Evolutionary conservation across 768 basidiomycete genomes (phyloP).

Genomic region (Plicaturopsis crispa): DNA sequence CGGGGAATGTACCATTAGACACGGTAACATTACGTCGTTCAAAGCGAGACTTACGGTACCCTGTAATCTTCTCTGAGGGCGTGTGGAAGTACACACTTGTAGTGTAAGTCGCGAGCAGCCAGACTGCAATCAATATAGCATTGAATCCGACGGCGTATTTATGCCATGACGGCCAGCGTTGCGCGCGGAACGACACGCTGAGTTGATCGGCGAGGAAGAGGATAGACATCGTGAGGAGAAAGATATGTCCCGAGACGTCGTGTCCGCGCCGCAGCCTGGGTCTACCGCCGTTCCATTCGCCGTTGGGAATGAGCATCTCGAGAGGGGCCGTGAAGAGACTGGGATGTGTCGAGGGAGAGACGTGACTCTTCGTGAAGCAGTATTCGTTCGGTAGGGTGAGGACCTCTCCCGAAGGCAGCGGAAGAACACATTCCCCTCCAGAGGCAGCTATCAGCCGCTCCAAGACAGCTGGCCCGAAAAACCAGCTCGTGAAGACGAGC

Average conservation of each 20-base stretch:
- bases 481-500: constrained; percentile 77
- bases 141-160: constrained; percentile 39
- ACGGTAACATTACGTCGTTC: neutral
- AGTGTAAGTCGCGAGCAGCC: constrained; percentile 69
- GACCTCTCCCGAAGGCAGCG: constrained; percentile 46
- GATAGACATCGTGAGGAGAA: constrained; percentile 74
- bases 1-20: constrained; percentile 5
- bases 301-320: constrained; percentile 26
- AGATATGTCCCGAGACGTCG: constrained; percentile 91
- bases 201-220: constrained; percentile 79
- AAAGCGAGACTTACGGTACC: constrained; percentile 54
- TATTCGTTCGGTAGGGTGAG: constrained; percentile 48
- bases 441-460: constrained; percentile 57
- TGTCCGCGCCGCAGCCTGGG: constrained; percentile 77
- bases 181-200: constrained; percentile 37
- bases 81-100: constrained; percentile 91
- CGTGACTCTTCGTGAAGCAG: constrained; percentile 41
- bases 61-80: constrained; percentile 80
- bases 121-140: constrained; percentile 44
- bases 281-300: constrained; percentile 32
- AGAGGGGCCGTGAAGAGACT: constrained; percentile 42
- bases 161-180: constrained; percentile 36
- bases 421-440: constrained; percentile 73
- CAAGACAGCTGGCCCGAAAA: constrained; percentile 77
- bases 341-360: constrained; percentile 60